phyloP scores from a whole-genome alignment of 1,284 basidiomycete genomes.

The Ceratobasidium sp. region DNA sequence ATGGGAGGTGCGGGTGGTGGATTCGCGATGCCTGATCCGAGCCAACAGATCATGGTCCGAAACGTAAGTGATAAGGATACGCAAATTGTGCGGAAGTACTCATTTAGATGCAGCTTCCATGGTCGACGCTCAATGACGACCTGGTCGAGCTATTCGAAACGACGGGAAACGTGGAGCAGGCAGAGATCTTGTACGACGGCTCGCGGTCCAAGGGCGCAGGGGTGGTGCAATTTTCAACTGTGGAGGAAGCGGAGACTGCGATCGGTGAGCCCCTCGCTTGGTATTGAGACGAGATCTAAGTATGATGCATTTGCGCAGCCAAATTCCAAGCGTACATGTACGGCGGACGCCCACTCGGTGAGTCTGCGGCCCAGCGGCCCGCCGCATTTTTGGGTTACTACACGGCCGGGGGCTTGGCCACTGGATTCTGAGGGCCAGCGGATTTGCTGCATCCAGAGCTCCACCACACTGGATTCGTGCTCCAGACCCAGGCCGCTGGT shows the following conservation, averaged over 20 bases:
- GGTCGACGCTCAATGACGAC: slow-evolving; percentile 99
- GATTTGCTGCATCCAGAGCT: too few species aligned
- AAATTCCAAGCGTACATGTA: slow-evolving; percentile 95
- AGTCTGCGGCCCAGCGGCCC: slow-evolving; percentile 53
- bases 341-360: slow-evolving; percentile 87
- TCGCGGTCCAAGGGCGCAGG: slow-evolving; percentile 93
- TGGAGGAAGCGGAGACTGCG: slow-evolving; percentile 91
- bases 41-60: slow-evolving; percentile 96
- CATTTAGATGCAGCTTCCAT: slow-evolving; percentile 77
- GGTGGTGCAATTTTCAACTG: slow-evolving; percentile 92
- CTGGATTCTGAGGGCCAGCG: too few species aligned
- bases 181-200: slow-evolving; percentile 93
- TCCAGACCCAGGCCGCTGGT: too few species aligned
- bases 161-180: slow-evolving; percentile 92
- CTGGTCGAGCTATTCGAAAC: slow-evolving; percentile 98
- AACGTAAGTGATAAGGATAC: slow-evolving; percentile 73
- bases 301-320: slow-evolving; percentile 61
- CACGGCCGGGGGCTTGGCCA: too few species aligned
- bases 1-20: slow-evolving; percentile 62
- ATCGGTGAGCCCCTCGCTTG: slow-evolving; percentile 70
- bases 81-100: not conserved
- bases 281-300: not conserved
- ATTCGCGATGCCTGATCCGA: slow-evolving; percentile 70
- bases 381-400: not conserved
- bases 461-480: too few species aligned